Conservation (phyloP, 2,329 filamentous ascomycete species). For the Westerdykella ornata region DNA sequence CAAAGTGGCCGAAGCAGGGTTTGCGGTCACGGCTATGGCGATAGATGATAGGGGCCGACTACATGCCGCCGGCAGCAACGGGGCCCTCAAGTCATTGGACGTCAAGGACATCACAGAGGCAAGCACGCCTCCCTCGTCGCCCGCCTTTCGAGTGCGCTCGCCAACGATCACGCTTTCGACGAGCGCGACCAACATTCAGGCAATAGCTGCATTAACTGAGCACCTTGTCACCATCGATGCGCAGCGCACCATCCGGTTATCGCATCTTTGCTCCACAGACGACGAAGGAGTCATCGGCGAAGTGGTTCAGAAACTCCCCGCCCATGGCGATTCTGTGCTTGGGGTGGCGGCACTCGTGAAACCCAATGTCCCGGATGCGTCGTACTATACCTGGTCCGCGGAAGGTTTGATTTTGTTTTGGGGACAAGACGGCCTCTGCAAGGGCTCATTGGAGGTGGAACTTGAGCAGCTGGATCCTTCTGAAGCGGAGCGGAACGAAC, state of each 20-base stretch:
- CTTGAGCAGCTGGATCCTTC: slow-evolving; percentile 55
- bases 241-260: slow-evolving; percentile 62
- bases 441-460: slow-evolving; percentile 57
- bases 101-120: slow-evolving; percentile 31
- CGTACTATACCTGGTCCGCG: slow-evolving; percentile 85
- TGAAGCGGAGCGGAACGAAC: slow-evolving; percentile 50
- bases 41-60: slow-evolving; percentile 52
- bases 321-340: slow-evolving; percentile 55
- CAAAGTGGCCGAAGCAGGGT: slow-evolving; percentile 60
- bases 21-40: slow-evolving; percentile 61
- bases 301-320: slow-evolving; percentile 43
- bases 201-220: slow-evolving; percentile 34
- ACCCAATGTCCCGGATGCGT: slow-evolving; percentile 56
- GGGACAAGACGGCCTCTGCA: slow-evolving; percentile 65
- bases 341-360: slow-evolving; percentile 63
- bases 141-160: slow-evolving; percentile 29
- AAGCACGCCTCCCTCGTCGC: slow-evolving; percentile 31
- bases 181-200: slow-evolving; percentile 30
- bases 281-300: slow-evolving; percentile 27
- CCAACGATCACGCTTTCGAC: slow-evolving; percentile 24
- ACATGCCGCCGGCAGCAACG: slow-evolving; percentile 63
- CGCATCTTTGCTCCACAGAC: slow-evolving; percentile 43
- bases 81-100: slow-evolving; percentile 46
- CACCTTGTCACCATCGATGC: slow-evolving; percentile 57
- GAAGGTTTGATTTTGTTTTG: slow-evolving; percentile 78